Evolutionary conservation across 352 stramenopile species (phyloP).

Genomic region (Thalassiosira hispida): DNA sequence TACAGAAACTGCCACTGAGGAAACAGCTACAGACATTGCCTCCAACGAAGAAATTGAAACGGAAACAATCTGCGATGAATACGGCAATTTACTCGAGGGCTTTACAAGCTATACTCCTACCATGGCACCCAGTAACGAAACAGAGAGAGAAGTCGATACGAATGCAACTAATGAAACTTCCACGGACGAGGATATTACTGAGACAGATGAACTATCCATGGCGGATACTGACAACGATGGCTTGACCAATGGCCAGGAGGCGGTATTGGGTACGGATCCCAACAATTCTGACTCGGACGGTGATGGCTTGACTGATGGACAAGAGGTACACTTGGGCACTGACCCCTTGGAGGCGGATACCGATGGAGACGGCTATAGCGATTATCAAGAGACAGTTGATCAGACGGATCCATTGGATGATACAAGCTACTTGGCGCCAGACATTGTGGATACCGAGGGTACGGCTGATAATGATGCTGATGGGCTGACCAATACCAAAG

Average conservation of each 20-base stretch:
- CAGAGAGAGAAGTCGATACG: too few species aligned
- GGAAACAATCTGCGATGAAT: too few species aligned
- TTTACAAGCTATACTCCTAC: too few species aligned
- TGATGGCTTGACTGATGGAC: constrained; percentile 1
- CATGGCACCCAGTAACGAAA: too few species aligned
- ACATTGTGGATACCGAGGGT: background rate
- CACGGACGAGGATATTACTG: too few species aligned
- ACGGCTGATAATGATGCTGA: constrained; percentile 19
- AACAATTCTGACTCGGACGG: constrained; percentile 12
- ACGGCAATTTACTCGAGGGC: too few species aligned
- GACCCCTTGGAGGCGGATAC: constrained; percentile 5
- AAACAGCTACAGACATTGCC: too few species aligned
- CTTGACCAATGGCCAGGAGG: constrained; percentile 18
- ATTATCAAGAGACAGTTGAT: background rate
- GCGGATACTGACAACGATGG: constrained; percentile 22
- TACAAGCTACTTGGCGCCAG: background rate
- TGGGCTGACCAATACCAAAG: constrained; percentile 5
- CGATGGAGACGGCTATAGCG: background rate
- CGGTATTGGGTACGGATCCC: constrained; percentile 11
- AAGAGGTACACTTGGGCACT: constrained; percentile 6
- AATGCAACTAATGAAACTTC: too few species aligned
- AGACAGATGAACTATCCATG: background rate
- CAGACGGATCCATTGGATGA: too few species aligned
- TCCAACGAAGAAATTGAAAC: too few species aligned
- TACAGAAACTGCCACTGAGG: too few species aligned